phyloP scores from a whole-genome alignment of 352 stramenopile species.

The Pilasporangium apinafurcum region DNA sequence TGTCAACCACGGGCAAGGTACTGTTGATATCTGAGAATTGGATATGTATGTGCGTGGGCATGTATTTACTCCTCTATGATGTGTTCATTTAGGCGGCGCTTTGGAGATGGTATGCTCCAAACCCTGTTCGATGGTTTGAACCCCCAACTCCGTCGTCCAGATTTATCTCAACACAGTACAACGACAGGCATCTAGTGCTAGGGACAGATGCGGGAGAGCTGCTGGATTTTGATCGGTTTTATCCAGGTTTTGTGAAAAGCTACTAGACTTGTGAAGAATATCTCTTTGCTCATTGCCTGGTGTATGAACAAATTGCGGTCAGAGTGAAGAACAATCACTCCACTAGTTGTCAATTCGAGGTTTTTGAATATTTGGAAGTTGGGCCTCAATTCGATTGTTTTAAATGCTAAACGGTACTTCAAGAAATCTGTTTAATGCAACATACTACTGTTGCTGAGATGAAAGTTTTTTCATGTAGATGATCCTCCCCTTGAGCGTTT shows the following conservation, averaged over 20 bases:
- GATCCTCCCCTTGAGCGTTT: slow-evolving; percentile 37
- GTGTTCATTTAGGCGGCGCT: slow-evolving; percentile 47
- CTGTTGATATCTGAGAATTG: not conserved
- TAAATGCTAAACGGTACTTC: too few species aligned
- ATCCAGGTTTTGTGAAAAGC: slow-evolving; percentile 30
- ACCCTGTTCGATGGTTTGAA: slow-evolving; percentile 71
- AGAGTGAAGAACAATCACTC: too few species aligned
- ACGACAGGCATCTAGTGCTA: slow-evolving; percentile 69
- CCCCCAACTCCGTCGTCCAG: slow-evolving; percentile 34
- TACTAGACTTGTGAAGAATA: too few species aligned
- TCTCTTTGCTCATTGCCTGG: too few species aligned
- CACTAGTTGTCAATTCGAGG: too few species aligned
- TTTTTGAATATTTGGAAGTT: too few species aligned
- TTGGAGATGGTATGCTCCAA: slow-evolving; percentile 82
- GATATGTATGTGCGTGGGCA: too few species aligned
- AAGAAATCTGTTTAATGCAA: not conserved
- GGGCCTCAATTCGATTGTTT: too few species aligned
- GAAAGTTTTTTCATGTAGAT: slow-evolving; percentile 54
- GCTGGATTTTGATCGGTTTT: slow-evolving; percentile 72
- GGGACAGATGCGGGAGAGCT: slow-evolving; percentile 70
- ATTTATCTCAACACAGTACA: slow-evolving; percentile 69
- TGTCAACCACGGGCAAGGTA: slow-evolving; percentile 73
- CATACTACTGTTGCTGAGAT: slow-evolving; percentile 1
- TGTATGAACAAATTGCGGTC: too few species aligned
- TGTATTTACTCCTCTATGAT: too few species aligned